Percentiles rank a stretch among this genome's conserved stretches.
phyloP scores from a whole-genome alignment of 2,329 filamentous ascomycete genomes.

The Ascocoryne sarcoides region DNA sequence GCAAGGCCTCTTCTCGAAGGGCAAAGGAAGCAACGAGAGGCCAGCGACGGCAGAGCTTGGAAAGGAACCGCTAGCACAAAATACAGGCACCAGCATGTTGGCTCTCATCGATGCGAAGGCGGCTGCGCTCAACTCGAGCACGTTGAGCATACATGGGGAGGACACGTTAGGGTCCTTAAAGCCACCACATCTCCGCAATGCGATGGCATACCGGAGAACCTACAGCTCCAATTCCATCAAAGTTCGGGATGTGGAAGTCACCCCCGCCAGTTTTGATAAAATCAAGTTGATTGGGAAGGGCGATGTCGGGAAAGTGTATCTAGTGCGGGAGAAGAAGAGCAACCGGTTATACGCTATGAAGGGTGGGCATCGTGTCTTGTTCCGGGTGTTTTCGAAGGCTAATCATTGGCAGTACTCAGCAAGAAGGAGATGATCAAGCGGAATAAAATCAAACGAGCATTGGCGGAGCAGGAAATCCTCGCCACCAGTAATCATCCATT shows the following conservation, averaged over 20 bases:
- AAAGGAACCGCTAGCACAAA: constrained; percentile 65
- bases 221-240: constrained; percentile 99
- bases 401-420: constrained; percentile 64
- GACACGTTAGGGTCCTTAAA: constrained; percentile 55
- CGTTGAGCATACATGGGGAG: constrained; percentile 34
- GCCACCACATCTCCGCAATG: constrained; percentile 56
- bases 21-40: constrained; percentile 51
- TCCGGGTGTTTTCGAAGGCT: constrained; percentile 5
- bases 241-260: constrained; percentile 92
- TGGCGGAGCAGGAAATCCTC: constrained; percentile 95
- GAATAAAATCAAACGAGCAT: constrained; percentile 98
- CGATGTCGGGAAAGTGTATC: constrained; percentile 95
- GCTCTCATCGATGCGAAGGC: constrained; percentile 37
- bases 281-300: constrained; percentile 99
- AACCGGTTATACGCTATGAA: constrained; percentile 96
- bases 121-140: no score
- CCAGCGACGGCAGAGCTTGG: constrained; percentile 80
- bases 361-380: constrained; percentile 42
- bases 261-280: constrained; percentile 95
- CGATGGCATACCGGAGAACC: constrained; percentile 78
- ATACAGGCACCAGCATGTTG: constrained; percentile 42
- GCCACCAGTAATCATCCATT: constrained; percentile 98
- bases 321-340: constrained; percentile 97
- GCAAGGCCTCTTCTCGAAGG: constrained; percentile 73
- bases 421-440: constrained; percentile 99